Conservation (phyloP, 345 rosid genomes). For the Hibiscus trionum region DNA sequence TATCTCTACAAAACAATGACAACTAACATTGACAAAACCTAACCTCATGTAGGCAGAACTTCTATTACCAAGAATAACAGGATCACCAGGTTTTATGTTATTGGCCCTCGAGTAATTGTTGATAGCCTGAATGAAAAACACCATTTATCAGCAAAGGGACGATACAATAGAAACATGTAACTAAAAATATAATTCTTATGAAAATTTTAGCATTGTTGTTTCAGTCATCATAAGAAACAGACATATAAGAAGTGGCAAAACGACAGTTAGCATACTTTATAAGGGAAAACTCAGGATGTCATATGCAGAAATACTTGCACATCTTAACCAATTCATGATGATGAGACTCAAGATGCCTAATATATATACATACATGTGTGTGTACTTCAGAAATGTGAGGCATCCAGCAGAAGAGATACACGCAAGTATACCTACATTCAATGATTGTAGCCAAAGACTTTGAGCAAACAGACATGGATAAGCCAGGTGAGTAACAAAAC, state of each 20-base stretch:
- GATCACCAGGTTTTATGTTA: conserved; percentile 58
- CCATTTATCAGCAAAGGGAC: conserved; percentile 11
- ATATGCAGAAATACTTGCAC: too few relatives aligned
- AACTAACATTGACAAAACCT: conserved; percentile 3
- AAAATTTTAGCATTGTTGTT: background rate
- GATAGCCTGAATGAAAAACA: conserved; percentile 47
- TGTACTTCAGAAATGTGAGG: too few relatives aligned
- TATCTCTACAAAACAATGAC: background rate
- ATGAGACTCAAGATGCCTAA: too few relatives aligned
- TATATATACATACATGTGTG: too few relatives aligned
- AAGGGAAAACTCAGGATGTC: too few relatives aligned
- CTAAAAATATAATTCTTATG: conserved; percentile 1
- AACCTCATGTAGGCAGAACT: conserved; percentile 80
- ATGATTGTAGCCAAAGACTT: too few relatives aligned
- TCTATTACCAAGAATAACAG: conserved; percentile 71
- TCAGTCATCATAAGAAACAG: background rate
- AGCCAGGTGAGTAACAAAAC: too few relatives aligned
- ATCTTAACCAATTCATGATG: too few relatives aligned
- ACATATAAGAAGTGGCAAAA: background rate
- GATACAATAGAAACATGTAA: background rate
- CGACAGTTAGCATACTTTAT: background rate
- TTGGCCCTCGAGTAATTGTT: conserved; percentile 69
- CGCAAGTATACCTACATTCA: too few relatives aligned
- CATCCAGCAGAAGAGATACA: too few relatives aligned
- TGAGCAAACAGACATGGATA: too few relatives aligned